phyloP scores from a whole-genome alignment of 148 eudicot species.

The Suaeda aralocaspica region DNA sequence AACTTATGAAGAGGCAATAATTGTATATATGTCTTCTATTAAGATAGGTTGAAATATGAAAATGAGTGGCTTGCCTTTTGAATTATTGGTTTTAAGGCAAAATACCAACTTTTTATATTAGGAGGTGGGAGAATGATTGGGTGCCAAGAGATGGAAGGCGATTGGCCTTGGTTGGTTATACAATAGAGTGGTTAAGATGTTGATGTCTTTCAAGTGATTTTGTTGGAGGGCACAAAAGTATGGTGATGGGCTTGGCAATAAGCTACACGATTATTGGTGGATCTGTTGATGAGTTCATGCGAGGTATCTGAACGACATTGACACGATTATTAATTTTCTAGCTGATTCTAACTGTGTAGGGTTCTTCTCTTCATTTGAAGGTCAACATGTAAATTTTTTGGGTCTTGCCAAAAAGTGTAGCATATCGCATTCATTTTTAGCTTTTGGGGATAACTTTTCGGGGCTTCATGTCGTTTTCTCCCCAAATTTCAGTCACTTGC shows the following conservation, averaged over 20 bases:
- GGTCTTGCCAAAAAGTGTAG: too few species aligned
- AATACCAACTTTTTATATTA: background rate
- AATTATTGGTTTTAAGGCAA: background rate
- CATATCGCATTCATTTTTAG: too few species aligned
- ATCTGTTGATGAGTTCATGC: too few species aligned
- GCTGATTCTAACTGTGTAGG: too few species aligned
- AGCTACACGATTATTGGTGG: background rate
- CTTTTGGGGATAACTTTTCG: too few species aligned
- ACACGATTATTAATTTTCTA: too few species aligned
- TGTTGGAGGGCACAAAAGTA: background rate
- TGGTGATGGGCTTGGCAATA: background rate
- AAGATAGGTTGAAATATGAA: background rate
- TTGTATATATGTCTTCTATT: background rate
- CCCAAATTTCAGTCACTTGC: too few species aligned
- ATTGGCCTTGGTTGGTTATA: background rate
- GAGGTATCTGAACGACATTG: too few species aligned
- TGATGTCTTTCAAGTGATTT: background rate
- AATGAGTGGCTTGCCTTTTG: background rate
- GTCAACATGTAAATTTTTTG: too few species aligned
- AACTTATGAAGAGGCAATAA: background rate
- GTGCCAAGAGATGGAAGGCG: background rate
- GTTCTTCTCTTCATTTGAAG: too few species aligned
- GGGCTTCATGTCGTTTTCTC: too few species aligned
- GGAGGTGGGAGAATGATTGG: background rate
- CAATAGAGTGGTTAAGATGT: background rate